Percentiles rank a stretch among this genome's conserved stretches.
These are phyloP conservation scores for Ustilago tritici DNA, from an alignment of 1,284 basidiomycete species.

Conservation along the genomic window DNA sequence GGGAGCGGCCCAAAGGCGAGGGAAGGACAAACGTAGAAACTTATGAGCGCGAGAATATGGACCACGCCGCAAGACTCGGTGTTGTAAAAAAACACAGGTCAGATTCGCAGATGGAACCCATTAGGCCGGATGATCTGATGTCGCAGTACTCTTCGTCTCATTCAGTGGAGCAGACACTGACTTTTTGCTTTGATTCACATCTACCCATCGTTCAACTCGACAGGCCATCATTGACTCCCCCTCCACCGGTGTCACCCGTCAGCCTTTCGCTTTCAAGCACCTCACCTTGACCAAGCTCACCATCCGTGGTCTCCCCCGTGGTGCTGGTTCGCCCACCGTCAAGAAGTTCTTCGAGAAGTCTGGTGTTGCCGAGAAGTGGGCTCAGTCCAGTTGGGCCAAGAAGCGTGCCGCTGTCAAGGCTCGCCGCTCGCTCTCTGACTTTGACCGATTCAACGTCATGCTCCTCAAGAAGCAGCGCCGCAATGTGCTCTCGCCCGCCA, in stretches of 20 bases:
- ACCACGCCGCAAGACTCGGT: too few relatives aligned
- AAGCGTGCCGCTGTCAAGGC: constrained; percentile 83
- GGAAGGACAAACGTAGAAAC: too few relatives aligned
- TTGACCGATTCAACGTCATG: constrained; percentile 81
- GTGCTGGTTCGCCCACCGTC: constrained; percentile 82
- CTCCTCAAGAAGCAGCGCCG: constrained; percentile 74
- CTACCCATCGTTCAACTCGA: background rate
- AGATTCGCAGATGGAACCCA: background rate
- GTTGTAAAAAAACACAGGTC: too few relatives aligned
- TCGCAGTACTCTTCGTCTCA: background rate
- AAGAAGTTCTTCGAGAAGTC: constrained; percentile 90
- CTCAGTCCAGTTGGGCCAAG: constrained; percentile 85
- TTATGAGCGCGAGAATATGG: too few relatives aligned
- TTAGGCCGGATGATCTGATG: background rate
- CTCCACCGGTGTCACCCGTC: constrained; percentile 88
- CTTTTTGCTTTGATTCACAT: constrained; percentile 1
- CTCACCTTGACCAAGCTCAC: constrained; percentile 89
- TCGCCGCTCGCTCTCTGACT: constrained; percentile 86
- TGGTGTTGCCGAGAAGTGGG: constrained; percentile 81
- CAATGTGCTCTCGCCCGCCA: constrained; percentile 68
- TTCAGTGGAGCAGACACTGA: constrained; percentile 14
- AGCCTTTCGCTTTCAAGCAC: constrained; percentile 90
- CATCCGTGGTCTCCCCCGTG: constrained; percentile 87
- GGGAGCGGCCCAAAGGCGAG: too few relatives aligned
- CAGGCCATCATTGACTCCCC: constrained; percentile 97